Percentiles rank a stretch among this genome's conserved stretches.
Conservation (phyloP, 495 filamentous ascomycete species). For the Penicillium pulvis region DNA sequence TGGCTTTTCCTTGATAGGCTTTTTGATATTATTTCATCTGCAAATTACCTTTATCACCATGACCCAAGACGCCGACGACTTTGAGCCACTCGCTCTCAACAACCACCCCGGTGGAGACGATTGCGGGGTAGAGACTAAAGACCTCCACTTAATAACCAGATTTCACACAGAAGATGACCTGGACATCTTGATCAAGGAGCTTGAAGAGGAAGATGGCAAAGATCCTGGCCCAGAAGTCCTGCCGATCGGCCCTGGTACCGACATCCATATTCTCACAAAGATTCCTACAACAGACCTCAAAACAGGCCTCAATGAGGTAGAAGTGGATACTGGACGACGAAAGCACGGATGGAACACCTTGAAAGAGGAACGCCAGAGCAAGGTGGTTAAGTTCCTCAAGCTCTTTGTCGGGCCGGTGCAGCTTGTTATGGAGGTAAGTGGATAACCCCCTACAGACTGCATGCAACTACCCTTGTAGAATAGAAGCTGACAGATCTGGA, state of each 20-base stretch:
- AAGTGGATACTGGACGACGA: conserved; percentile 63
- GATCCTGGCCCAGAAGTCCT: conserved; percentile 59
- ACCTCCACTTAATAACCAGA: not conserved
- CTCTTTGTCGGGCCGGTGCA: conserved; percentile 92
- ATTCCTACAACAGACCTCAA: conserved; percentile 71
- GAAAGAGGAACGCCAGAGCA: conserved; percentile 85
- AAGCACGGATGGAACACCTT: conserved; percentile 86
- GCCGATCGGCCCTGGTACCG: conserved; percentile 29
- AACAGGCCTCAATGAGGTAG: conserved; percentile 67
- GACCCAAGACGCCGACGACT: not conserved
- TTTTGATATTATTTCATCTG: not conserved
- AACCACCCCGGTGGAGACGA: conserved; percentile 1
- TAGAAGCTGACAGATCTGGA: conserved; percentile 6
- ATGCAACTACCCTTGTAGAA: not conserved
- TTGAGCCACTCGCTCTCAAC: not conserved
- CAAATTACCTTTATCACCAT: not conserved
- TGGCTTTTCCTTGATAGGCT: not conserved
- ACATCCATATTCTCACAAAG: conserved; percentile 61
- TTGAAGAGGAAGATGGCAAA: conserved; percentile 75
- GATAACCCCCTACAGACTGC: not conserved
- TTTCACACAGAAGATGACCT: conserved; percentile 62
- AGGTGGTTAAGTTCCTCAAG: conserved; percentile 78
- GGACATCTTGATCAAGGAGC: conserved; percentile 78
- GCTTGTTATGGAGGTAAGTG: conserved; percentile 84
- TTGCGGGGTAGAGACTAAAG: not conserved